Evolutionary conservation across 73 alveolate genomes (phyloP).

Genomic region (Stentor roeselii): DNA sequence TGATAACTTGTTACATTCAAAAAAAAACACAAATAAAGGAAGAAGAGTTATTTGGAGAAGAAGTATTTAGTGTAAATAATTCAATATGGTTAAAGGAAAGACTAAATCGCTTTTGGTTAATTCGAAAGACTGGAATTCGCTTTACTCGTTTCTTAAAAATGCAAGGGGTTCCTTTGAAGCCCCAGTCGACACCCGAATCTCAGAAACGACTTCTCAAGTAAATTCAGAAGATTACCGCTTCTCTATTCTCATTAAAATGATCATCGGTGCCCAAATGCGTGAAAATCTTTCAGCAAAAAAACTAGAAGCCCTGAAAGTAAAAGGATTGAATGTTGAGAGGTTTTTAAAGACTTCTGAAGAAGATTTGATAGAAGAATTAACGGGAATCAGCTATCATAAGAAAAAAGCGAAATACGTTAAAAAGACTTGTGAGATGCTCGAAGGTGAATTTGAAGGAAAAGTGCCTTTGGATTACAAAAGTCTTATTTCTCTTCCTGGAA

Average conservation of each 20-base stretch:
- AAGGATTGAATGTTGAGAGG: slow-evolving; percentile 73
- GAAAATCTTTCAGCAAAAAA: slow-evolving; percentile 77
- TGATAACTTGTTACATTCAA: too few relatives aligned
- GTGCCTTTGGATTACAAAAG: slow-evolving; percentile 71
- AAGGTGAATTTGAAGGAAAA: slow-evolving; percentile 68
- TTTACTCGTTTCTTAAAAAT: not conserved
- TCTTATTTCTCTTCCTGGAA: slow-evolving; percentile 78
- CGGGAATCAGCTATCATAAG: slow-evolving; percentile 74
- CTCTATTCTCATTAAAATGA: not conserved
- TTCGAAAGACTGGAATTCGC: not conserved
- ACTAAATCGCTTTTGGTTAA: too few relatives aligned
- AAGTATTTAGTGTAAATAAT: too few relatives aligned
- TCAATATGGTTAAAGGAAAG: too few relatives aligned
- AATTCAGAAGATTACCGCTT: not conserved
- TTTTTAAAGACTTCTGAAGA: slow-evolving; percentile 56
- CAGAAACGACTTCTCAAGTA: not conserved
- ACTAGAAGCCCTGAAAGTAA: slow-evolving; percentile 57
- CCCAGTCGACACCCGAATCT: not conserved
- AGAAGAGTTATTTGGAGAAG: too few relatives aligned
- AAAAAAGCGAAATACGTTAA: slow-evolving; percentile 77
- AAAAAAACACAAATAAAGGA: too few relatives aligned
- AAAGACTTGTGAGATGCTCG: slow-evolving; percentile 62
- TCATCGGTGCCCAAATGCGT: slow-evolving; percentile 72
- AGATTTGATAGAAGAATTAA: slow-evolving; percentile 53
- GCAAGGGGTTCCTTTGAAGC: not conserved